Conservation (phyloP, 2,329 filamentous ascomycete species). For the Didymella pomorum region DNA sequence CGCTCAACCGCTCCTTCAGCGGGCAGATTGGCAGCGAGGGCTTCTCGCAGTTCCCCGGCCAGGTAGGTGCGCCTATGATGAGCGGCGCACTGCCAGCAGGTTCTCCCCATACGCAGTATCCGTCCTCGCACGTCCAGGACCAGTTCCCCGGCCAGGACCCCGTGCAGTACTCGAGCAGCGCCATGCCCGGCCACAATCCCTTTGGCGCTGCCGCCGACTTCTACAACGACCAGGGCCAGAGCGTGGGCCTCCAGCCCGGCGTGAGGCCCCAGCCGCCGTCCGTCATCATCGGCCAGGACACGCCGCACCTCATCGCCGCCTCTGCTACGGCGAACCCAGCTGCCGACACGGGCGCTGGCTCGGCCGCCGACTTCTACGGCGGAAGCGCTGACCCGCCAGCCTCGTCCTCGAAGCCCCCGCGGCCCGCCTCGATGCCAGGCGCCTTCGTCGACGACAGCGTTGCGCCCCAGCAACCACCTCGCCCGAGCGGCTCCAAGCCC, state of each 20-base stretch:
- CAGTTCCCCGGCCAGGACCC: constrained; percentile 69
- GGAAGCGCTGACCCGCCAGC: constrained; percentile 29
- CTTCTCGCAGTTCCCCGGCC: constrained; percentile 49
- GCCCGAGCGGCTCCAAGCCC: constrained; percentile 34
- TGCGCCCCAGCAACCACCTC: constrained; percentile 45
- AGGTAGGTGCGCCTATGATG: constrained; percentile 46
- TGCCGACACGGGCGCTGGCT: constrained; percentile 66
- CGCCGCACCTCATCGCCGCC: constrained; percentile 64
- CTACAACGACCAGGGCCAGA: constrained; percentile 69
- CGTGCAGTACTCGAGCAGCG: constrained; percentile 54
- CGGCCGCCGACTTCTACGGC: constrained; percentile 66
- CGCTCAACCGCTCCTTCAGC: constrained; percentile 24
- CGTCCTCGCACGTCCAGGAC: constrained; percentile 59
- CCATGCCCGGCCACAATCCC: constrained; percentile 51
- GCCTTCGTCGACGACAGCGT: constrained; percentile 45
- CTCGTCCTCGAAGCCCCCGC: constrained; percentile 45
- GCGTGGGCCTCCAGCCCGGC: constrained; percentile 67
- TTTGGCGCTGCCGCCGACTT: constrained; percentile 67
- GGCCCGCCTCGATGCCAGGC: constrained; percentile 48
- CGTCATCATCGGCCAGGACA: constrained; percentile 62
- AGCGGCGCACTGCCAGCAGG: constrained; percentile 43
- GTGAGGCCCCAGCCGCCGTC: constrained; percentile 61
- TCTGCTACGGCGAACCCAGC: constrained; percentile 61
- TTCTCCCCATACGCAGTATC: constrained; percentile 5
- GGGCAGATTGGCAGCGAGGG: constrained; percentile 34